Conservation (phyloP, 495 filamentous ascomycete genomes). For the Aspergillus saccharolyticus region DNA sequence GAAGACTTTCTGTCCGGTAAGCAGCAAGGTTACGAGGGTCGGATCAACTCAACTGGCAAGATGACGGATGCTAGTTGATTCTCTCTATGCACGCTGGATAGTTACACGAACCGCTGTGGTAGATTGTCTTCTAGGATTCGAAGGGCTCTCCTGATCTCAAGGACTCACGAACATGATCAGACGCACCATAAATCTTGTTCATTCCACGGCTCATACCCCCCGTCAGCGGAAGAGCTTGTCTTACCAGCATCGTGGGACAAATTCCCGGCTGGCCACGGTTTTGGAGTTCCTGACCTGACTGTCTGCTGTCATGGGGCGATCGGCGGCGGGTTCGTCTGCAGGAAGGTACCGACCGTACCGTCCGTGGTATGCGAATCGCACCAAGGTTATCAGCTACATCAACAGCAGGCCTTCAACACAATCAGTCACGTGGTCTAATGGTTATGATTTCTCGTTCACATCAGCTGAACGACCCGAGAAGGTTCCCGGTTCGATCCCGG, state of each 20-base stretch:
- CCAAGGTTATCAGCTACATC: not conserved
- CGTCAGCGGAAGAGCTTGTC: not conserved
- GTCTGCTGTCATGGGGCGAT: not conserved
- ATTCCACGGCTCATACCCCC: not conserved
- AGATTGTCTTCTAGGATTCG: not conserved
- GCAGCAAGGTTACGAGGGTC: no score
- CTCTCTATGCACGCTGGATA: not conserved
- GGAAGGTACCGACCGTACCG: not conserved
- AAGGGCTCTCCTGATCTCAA: not conserved
- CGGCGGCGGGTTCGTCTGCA: not conserved
- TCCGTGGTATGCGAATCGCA: not conserved
- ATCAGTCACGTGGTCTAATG: slow-evolving; percentile 37
- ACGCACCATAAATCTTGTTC: not conserved
- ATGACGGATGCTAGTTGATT: no score
- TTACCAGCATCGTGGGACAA: not conserved
- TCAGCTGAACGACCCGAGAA: slow-evolving; percentile 17
- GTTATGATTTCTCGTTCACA: slow-evolving; percentile 46
- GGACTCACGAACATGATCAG: not conserved
- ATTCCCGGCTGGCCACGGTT: not conserved
- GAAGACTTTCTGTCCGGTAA: no score
- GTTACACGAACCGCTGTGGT: not conserved
- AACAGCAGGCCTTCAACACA: not conserved
- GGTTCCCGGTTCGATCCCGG: slow-evolving; percentile 31
- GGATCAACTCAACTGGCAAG: no score
- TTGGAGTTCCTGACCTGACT: not conserved